Percentiles rank a stretch among this genome's conserved stretches.
Conservation (phyloP, 495 filamentous ascomycete genomes). For the Pyrenopolyporus hunteri region DNA sequence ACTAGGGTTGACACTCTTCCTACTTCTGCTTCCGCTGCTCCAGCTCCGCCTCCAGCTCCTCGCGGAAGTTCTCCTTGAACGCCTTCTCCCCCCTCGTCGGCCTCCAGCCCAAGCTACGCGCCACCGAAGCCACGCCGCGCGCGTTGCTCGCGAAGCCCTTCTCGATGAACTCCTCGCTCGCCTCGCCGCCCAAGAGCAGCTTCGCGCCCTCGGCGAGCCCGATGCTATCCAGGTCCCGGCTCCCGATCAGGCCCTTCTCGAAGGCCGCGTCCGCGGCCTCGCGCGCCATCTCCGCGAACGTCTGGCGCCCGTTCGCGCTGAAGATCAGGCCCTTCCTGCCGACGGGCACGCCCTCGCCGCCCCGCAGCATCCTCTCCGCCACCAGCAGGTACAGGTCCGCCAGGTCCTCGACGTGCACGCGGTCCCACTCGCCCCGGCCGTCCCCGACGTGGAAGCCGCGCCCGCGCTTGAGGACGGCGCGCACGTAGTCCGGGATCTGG, state of each 20-base stretch:
- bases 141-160: conserved; percentile 42
- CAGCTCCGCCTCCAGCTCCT: conserved; percentile 29
- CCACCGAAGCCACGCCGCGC: conserved; percentile 41
- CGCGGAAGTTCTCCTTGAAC: conserved; percentile 31
- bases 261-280: conserved; percentile 47
- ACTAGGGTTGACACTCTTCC: neutral
- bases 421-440: conserved; percentile 53
- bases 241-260: conserved; percentile 42
- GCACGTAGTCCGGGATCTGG: conserved; percentile 46
- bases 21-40: neutral
- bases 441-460: conserved; percentile 44
- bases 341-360: conserved; percentile 43
- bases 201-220: conserved; percentile 44
- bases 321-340: conserved; percentile 56
- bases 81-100: conserved; percentile 43
- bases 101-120: conserved; percentile 49
- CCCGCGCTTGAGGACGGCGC: conserved; percentile 40
- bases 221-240: conserved; percentile 41
- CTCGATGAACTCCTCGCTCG: conserved; percentile 41
- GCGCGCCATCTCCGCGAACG: conserved; percentile 48
- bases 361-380: conserved; percentile 38
- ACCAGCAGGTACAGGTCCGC: conserved; percentile 47
- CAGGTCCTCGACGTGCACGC: conserved; percentile 56
- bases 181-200: conserved; percentile 19
- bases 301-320: conserved; percentile 47